Evolutionary conservation across 2,329 filamentous ascomycete species (phyloP).

Genomic region (Juglanconis juglandina): DNA sequence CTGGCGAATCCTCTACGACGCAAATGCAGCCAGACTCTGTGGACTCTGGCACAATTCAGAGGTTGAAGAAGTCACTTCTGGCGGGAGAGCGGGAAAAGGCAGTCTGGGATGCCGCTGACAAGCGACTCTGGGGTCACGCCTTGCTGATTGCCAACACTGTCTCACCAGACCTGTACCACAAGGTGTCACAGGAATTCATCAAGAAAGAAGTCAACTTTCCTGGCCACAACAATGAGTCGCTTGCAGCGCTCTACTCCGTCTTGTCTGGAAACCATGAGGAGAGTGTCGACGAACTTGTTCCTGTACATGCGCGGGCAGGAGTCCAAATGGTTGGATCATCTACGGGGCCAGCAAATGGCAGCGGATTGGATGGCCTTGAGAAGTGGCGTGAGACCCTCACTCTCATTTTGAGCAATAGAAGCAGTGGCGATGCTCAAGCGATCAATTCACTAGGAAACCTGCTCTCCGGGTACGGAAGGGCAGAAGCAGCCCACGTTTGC

Average conservation of each 20-base stretch:
- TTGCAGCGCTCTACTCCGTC: conserved; percentile 89
- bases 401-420: conserved; percentile 84
- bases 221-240: conserved; percentile 75
- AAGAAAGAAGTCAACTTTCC: conserved; percentile 87
- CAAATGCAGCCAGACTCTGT: conserved; percentile 53
- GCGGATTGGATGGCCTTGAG: conserved; percentile 79
- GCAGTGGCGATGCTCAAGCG: conserved; percentile 71
- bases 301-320: conserved; percentile 85
- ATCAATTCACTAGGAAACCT: conserved; percentile 78
- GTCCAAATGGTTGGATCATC: conserved; percentile 85
- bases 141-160: conserved; percentile 79
- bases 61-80: conserved; percentile 70
- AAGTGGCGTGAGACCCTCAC: conserved; percentile 91
- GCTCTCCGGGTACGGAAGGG: conserved; percentile 77
- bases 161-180: conserved; percentile 82
- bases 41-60: conserved; percentile 66
- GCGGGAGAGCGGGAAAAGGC: conserved; percentile 84
- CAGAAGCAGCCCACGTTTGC: conserved; percentile 91
- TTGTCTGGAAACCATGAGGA: conserved; percentile 93
- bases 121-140: conserved; percentile 92
- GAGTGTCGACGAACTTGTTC: conserved; percentile 91
- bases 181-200: conserved; percentile 92
- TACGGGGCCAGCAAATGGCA: conserved; percentile 49
- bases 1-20: conserved; percentile 22
- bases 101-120: conserved; percentile 89